A percentile compares a stretch with the other conserved stretches of the same genome.
phyloP scores from a whole-genome alignment of 1,139 yeast species.

The Pichia sp. region DNA sequence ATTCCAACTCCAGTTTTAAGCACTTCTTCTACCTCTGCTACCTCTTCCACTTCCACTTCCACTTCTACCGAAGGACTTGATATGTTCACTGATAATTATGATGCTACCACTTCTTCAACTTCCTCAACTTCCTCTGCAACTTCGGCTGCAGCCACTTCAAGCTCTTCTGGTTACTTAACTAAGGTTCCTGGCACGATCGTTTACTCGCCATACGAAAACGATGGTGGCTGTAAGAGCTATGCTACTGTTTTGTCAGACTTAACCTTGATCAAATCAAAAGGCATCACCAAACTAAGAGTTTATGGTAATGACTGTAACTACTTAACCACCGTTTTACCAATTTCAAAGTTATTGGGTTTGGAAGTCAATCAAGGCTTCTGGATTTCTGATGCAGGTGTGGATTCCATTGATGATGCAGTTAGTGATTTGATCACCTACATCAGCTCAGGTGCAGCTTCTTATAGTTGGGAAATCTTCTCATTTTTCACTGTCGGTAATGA shows the following conservation, averaged over 20 bases:
- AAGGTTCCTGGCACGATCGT: conserved; percentile 24
- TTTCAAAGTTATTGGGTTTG: conserved; percentile 52
- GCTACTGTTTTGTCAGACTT: conserved; percentile 53
- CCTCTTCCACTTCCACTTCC: background rate
- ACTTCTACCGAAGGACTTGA: conserved; percentile 8
- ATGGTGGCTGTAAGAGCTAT: conserved; percentile 57
- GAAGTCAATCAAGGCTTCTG: conserved; percentile 82
- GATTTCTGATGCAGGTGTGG: conserved; percentile 56
- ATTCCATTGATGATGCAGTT: conserved; percentile 58
- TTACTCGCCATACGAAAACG: conserved; percentile 73
- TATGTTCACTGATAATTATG: conserved; percentile 2
- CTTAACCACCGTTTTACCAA: conserved; percentile 56
- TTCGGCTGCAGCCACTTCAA: conserved; percentile 8
- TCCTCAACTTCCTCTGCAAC: conserved; percentile 8
- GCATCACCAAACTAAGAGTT: conserved; percentile 58
- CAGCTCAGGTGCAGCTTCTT: conserved; percentile 36
- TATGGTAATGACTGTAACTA: conserved; percentile 85
- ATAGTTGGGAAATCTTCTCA: conserved; percentile 64
- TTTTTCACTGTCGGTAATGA: conserved; percentile 82
- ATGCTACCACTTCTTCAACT: too few relatives aligned
- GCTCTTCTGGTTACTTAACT: conserved; percentile 15
- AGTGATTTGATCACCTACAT: conserved; percentile 41
- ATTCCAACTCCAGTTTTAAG: conserved; percentile 11
- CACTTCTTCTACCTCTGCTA: conserved; percentile 6
- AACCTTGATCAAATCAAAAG: conserved; percentile 44